Conservation (phyloP, 164 flowering plant species). For the Piper betle region DNA sequence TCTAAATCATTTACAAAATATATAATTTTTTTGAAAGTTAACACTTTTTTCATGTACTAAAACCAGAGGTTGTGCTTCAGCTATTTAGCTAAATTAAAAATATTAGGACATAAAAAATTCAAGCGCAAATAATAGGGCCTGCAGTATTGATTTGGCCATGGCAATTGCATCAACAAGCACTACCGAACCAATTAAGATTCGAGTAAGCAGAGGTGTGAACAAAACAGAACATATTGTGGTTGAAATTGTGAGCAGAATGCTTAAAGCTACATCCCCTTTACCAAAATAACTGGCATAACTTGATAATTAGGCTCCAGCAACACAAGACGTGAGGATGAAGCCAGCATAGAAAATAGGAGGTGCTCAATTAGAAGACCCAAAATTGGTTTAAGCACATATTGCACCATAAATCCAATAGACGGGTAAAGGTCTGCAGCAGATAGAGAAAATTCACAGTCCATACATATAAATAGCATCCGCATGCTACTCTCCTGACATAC, state of each 20-base stretch:
- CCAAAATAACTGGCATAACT: conserved; percentile 88
- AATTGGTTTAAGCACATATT: conserved; percentile 68
- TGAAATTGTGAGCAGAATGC: conserved; percentile 78
- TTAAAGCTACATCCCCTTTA: conserved; percentile 91
- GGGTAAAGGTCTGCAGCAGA: conserved; percentile 80
- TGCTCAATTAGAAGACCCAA: conserved; percentile 58
- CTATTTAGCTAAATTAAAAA: too few species aligned
- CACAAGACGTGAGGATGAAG: conserved; percentile 79
- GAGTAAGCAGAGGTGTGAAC: conserved; percentile 73
- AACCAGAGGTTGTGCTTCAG: too few species aligned
- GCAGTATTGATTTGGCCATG: conserved; percentile 94
- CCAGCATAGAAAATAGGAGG: conserved; percentile 82
- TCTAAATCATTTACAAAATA: too few species aligned
- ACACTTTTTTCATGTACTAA: too few species aligned
- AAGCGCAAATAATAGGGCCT: conserved; percentile 24
- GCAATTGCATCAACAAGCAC: conserved; percentile 90
- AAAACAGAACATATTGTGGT: conserved; percentile 74
- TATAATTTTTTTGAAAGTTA: too few species aligned
- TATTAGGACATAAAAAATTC: background rate
- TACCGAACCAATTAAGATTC: conserved; percentile 82
- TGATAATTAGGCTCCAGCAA: conserved; percentile 86
- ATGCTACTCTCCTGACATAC: background rate
- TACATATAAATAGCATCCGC: background rate
- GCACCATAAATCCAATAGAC: conserved; percentile 71
- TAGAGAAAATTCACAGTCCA: background rate